A percentile compares a stretch with the other conserved stretches of the same genome.
phyloP scores from a whole-genome alignment of 2,329 filamentous ascomycete species.

The Talaromyces sp. region DNA sequence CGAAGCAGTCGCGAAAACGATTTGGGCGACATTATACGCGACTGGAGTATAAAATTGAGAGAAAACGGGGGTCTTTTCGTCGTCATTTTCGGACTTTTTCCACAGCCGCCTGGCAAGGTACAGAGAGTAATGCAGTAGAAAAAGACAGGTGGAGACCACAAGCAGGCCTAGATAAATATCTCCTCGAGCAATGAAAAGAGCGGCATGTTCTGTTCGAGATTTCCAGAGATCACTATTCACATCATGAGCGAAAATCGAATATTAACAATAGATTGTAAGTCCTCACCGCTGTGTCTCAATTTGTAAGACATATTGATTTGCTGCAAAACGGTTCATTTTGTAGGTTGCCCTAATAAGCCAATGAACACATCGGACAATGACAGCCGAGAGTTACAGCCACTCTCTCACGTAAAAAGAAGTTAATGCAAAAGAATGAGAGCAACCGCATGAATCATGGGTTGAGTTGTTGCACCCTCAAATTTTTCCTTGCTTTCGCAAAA shows the following conservation, averaged over 20 bases:
- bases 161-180: constrained; percentile 25
- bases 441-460: background rate
- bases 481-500: background rate
- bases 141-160: constrained; percentile 22
- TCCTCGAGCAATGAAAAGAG: constrained; percentile 26
- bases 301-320: background rate
- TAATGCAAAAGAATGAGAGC: background rate
- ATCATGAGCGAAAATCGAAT: background rate
- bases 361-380: background rate
- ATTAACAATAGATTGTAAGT: background rate
- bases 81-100: constrained; percentile 6
- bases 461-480: background rate
- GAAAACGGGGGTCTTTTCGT: constrained; percentile 9
- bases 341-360: background rate
- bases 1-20: constrained; percentile 9
- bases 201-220: constrained; percentile 23
- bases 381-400: background rate
- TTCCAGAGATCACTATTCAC: constrained; percentile 22
- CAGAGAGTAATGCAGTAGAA: constrained; percentile 20
- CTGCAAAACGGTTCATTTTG: background rate
- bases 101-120: constrained; percentile 16
- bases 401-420: background rate
- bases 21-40: constrained; percentile 16
- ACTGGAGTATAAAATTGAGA: constrained; percentile 14
- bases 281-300: constrained; percentile 1